phyloP scores from a whole-genome alignment of 495 filamentous ascomycete species.

The Aspergillus leporis region DNA sequence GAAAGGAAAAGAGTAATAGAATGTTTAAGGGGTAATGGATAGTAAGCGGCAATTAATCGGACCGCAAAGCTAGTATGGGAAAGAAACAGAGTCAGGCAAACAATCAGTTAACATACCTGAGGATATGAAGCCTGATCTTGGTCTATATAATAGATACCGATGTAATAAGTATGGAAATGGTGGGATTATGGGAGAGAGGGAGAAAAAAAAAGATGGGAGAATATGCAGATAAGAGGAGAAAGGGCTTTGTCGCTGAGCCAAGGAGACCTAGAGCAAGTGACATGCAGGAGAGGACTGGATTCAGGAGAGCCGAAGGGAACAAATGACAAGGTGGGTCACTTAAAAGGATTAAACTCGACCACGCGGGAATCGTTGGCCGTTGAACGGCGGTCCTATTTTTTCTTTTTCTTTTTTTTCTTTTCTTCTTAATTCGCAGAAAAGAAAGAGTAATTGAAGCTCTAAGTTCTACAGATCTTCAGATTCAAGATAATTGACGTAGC shows the following conservation, averaged over 20 bases:
- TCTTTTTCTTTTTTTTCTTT: neutral
- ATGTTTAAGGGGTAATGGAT: neutral
- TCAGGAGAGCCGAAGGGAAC: constrained; percentile 9
- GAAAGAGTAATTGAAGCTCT: too few relatives aligned
- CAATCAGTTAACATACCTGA: neutral
- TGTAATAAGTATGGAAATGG: neutral
- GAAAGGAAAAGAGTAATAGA: constrained; percentile 3
- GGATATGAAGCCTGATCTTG: neutral
- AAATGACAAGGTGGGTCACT: constrained; percentile 9
- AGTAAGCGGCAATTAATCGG: constrained; percentile 4
- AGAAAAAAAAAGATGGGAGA: neutral
- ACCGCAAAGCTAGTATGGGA: constrained; percentile 9
- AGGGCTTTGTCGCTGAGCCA: neutral
- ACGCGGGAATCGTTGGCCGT: constrained; percentile 2
- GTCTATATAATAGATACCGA: neutral
- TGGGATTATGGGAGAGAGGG: neutral
- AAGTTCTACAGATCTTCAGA: too few relatives aligned
- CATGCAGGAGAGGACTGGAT: constrained; percentile 10
- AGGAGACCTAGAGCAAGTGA: constrained; percentile 5
- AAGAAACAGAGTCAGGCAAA: neutral
- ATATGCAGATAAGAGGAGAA: neutral
- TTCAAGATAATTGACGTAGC: neutral
- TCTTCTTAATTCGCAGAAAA: neutral
- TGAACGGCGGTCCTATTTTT: neutral
- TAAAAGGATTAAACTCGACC: constrained; percentile 4